Percentiles rank a stretch among this genome's conserved stretches.
These are phyloP conservation scores for Pyrus bretschneideri DNA, from an alignment of 306 rosid species.

Conservation along the genomic window DNA sequence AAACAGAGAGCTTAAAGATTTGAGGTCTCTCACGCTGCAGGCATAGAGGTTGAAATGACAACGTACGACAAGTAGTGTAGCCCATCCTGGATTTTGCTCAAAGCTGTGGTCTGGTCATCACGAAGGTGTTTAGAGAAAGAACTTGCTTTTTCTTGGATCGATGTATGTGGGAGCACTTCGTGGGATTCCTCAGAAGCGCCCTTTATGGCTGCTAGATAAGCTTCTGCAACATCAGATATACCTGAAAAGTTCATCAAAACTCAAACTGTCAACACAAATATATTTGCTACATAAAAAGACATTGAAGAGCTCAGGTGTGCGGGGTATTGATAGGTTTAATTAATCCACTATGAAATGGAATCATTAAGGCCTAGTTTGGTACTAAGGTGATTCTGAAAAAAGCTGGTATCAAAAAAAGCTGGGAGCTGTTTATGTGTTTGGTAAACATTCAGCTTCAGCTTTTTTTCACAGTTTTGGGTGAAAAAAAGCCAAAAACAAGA, in stretches of 20 bases:
- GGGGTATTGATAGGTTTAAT: background rate
- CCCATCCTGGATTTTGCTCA: constrained; percentile 80
- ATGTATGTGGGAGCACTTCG: constrained; percentile 38
- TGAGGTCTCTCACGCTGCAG: constrained; percentile 39
- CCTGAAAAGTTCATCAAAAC: constrained; percentile 42
- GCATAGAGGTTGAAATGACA: constrained; percentile 74
- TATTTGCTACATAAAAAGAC: background rate
- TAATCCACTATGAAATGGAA: background rate
- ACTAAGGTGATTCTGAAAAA: too few relatives aligned
- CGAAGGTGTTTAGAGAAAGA: constrained; percentile 57
- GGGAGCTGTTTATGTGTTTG: too few relatives aligned
- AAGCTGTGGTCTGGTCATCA: constrained; percentile 63
- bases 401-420: too few relatives aligned
- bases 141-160: constrained; percentile 62
- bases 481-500: too few relatives aligned
- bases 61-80: constrained; percentile 67
- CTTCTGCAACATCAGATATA: constrained; percentile 80
- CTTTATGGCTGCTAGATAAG: constrained; percentile 77
- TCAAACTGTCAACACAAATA: background rate
- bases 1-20: constrained; percentile 5
- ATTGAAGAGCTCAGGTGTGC: background rate
- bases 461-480: too few relatives aligned
- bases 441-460: too few relatives aligned
- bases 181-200: constrained; percentile 52
- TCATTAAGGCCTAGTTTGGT: too few relatives aligned